These are phyloP conservation scores for Gastrolobium bilobum DNA, from an alignment of 306 rosid genomes.

Conservation along the genomic window DNA sequence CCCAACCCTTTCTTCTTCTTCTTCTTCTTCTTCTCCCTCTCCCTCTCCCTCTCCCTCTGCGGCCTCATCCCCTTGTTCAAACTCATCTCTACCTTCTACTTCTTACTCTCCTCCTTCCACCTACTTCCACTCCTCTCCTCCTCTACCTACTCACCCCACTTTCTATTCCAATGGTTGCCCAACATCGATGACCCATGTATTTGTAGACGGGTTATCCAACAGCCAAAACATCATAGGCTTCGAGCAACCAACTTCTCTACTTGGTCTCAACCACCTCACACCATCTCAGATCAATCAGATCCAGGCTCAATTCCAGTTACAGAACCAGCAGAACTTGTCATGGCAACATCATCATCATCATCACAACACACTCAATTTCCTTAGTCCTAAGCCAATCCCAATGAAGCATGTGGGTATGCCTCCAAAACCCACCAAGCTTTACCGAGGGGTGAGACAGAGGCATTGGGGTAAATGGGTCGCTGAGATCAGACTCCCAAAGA, in stretches of 20 bases:
- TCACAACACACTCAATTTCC: conserved; percentile 48
- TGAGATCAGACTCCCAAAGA: conserved; percentile 94
- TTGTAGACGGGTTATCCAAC: conserved; percentile 57
- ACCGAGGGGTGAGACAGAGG: conserved; percentile 93
- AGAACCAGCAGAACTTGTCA: conserved; percentile 44
- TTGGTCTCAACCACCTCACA: conserved; percentile 75
- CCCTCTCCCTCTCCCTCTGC: conserved; percentile 37
- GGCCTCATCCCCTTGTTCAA: conserved; percentile 42
- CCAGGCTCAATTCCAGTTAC: conserved; percentile 71
- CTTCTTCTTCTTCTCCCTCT: conserved; percentile 32
- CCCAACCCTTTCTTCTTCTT: conserved; percentile 44
- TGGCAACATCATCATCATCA: conserved; percentile 24
- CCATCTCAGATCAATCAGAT: conserved; percentile 79
- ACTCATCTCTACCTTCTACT: conserved; percentile 41
- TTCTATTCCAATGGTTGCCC: conserved; percentile 52
- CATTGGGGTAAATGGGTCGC: conserved; percentile 99
- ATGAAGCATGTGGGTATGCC: conserved; percentile 80
- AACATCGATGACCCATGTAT: conserved; percentile 53
- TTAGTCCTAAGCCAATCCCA: conserved; percentile 66
- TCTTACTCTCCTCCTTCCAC: conserved; percentile 46
- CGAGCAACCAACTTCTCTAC: conserved; percentile 51
- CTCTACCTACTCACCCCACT: conserved; percentile 10
- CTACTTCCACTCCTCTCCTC: conserved; percentile 32
- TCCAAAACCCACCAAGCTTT: conserved; percentile 82
- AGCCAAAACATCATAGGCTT: conserved; percentile 54